Evolutionary conservation across 768 basidiomycete genomes (phyloP).

Genomic region (Termitomyces sp.): DNA sequence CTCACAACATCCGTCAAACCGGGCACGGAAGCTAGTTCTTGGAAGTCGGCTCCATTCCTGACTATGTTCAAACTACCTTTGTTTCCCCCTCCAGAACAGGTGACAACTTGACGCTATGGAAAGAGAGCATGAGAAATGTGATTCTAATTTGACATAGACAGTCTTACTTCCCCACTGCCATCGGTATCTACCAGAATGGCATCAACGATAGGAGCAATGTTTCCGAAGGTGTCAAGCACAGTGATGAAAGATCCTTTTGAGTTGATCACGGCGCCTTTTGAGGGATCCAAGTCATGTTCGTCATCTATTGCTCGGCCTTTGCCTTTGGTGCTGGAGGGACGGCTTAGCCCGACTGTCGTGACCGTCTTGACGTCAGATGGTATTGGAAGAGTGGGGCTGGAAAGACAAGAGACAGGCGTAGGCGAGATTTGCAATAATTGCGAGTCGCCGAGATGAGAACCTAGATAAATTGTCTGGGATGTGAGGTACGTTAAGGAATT

Average conservation of each 20-base stretch:
- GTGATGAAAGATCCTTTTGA: slow-evolving; percentile 52
- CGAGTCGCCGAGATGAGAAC: slow-evolving; percentile 79
- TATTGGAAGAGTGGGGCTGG: slow-evolving; percentile 44
- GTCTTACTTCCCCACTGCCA: slow-evolving; percentile 58
- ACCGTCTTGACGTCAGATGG: slow-evolving; percentile 41
- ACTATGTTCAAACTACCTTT: slow-evolving; percentile 75
- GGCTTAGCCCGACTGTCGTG: slow-evolving; percentile 25
- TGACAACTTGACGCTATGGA: slow-evolving; percentile 69
- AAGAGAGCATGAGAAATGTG: background rate
- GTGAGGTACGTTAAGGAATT: slow-evolving; percentile 69
- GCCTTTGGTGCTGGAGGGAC: slow-evolving; percentile 27
- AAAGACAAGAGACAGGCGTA: slow-evolving; percentile 34
- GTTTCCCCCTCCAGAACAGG: slow-evolving; percentile 77
- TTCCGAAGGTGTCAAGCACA: slow-evolving; percentile 61
- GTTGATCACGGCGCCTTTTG: slow-evolving; percentile 43
- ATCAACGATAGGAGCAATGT: slow-evolving; percentile 82
- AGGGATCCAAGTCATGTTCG: slow-evolving; percentile 22
- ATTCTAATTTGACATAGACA: background rate
- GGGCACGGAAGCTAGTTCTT: slow-evolving; percentile 52
- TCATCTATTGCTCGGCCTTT: slow-evolving; percentile 30
- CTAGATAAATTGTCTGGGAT: slow-evolving; percentile 66
- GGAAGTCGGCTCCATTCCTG: slow-evolving; percentile 77
- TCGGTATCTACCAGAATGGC: slow-evolving; percentile 72
- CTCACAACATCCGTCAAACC: slow-evolving; percentile 51
- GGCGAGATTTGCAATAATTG: slow-evolving; percentile 61